phyloP scores from a whole-genome alignment of 75 land plant species.

The Cupressus sempervirens region DNA sequence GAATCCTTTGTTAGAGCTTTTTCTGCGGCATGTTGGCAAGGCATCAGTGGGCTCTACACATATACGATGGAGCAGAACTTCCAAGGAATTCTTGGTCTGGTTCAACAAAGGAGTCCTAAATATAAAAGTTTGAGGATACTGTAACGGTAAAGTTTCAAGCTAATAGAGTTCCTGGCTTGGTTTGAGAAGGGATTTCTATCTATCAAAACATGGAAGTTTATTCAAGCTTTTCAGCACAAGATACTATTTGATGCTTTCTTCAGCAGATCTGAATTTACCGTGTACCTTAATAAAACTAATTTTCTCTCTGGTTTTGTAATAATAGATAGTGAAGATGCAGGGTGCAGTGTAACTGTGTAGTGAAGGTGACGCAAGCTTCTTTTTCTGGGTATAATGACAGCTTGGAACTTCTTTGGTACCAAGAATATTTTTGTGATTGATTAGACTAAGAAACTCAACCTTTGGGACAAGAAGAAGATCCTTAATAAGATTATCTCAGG shows the following conservation, averaged over 20 bases:
- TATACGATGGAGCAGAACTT: not conserved
- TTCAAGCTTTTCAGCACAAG: not conserved
- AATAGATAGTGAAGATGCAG: not conserved
- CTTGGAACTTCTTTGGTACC: not conserved
- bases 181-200: not conserved
- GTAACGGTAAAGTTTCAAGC: not conserved
- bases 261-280: not conserved
- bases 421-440: not conserved
- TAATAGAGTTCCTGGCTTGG: not conserved
- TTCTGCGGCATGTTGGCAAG: not conserved
- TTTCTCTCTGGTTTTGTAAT: not conserved
- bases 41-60: not conserved
- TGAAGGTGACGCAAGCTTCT: not conserved
- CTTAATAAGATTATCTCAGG: not conserved
- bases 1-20: not conserved
- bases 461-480: not conserved
- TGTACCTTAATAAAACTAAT: not conserved
- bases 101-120: not conserved
- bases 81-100: constrained; percentile 5
- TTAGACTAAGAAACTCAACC: not conserved
- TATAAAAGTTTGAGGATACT: not conserved
- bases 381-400: not conserved
- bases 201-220: not conserved
- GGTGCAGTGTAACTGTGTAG: not conserved
- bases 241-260: not conserved